These are phyloP conservation scores for Phytophthora hibernalis DNA, from an alignment of 352 stramenopile genomes.

Conservation along the genomic window DNA sequence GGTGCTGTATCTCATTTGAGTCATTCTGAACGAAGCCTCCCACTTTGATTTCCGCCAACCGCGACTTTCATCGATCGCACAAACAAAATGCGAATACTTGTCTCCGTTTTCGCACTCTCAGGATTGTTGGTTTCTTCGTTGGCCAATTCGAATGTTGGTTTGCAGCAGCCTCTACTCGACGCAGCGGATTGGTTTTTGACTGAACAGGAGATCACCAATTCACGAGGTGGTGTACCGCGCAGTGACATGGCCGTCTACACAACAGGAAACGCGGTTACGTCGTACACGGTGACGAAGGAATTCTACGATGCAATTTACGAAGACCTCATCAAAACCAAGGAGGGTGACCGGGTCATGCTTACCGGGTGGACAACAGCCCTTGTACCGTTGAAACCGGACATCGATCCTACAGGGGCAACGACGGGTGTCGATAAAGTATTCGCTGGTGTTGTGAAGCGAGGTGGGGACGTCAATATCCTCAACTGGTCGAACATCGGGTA, in stretches of 20 bases:
- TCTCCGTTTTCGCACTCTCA: neutral
- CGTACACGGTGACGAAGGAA: slow-evolving; percentile 48
- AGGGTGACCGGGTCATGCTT: slow-evolving; percentile 44
- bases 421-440: slow-evolving; percentile 47
- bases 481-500: slow-evolving; percentile 65
- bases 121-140: neutral
- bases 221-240: slow-evolving; percentile 50
- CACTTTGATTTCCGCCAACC: slow-evolving; percentile 1
- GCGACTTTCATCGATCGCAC: neutral
- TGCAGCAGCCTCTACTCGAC: slow-evolving; percentile 51
- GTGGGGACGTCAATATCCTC: slow-evolving; percentile 55
- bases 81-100: slow-evolving; percentile 8
- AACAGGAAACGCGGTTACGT: slow-evolving; percentile 48
- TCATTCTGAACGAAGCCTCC: neutral
- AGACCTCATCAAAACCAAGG: slow-evolving; percentile 41
- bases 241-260: slow-evolving; percentile 43
- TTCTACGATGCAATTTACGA: slow-evolving; percentile 57
- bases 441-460: slow-evolving; percentile 38
- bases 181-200: slow-evolving; percentile 63
- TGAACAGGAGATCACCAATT: slow-evolving; percentile 52
- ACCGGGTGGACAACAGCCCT: slow-evolving; percentile 55
- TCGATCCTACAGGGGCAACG: slow-evolving; percentile 24
- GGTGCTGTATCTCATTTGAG: neutral
- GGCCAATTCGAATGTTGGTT: slow-evolving; percentile 27
- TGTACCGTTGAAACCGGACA: slow-evolving; percentile 50